phyloP scores from a whole-genome alignment of 2,329 filamentous ascomycete species.

The Xylariomycetidae sp. region DNA sequence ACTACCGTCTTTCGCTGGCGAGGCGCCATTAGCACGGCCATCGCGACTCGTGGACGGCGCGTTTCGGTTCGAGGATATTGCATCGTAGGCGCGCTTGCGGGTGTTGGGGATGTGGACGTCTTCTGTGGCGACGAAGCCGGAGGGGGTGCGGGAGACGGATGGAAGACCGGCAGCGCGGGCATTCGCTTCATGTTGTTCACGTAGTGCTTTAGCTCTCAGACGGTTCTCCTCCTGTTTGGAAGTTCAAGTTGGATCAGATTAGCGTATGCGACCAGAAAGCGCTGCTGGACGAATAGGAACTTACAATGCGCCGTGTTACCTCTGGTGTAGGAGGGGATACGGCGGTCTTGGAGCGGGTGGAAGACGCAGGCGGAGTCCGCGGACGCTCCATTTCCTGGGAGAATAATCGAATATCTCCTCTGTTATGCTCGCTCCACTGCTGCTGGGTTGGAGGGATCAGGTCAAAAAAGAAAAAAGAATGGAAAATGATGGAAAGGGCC shows the following conservation, averaged over 20 bases:
- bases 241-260: background rate
- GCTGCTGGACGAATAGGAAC: no score
- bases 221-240: conserved; percentile 72
- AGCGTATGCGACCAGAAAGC: background rate
- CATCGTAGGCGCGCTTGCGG: conserved; percentile 66
- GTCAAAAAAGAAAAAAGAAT: background rate
- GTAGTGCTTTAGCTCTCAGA: conserved; percentile 81
- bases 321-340: conserved; percentile 50
- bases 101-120: conserved; percentile 54
- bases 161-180: conserved; percentile 41
- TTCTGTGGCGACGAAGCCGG: conserved; percentile 68
- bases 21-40: conserved; percentile 46
- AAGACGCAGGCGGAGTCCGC: conserved; percentile 38
- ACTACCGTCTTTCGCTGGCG: conserved; percentile 22
- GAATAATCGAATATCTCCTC: no score
- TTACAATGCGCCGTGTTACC: conserved; percentile 50
- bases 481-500: background rate
- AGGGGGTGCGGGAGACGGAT: conserved; percentile 46
- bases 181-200: conserved; percentile 67
- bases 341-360: conserved; percentile 23
- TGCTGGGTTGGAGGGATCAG: no score
- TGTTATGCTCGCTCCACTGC: no score
- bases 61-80: conserved; percentile 47
- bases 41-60: conserved; percentile 62
- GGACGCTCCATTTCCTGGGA: conserved; percentile 46